Base-by-base conservation (phyloP, 495 filamentous ascomycete genomes). In the Pseudotulostoma volvatum region DNA sequence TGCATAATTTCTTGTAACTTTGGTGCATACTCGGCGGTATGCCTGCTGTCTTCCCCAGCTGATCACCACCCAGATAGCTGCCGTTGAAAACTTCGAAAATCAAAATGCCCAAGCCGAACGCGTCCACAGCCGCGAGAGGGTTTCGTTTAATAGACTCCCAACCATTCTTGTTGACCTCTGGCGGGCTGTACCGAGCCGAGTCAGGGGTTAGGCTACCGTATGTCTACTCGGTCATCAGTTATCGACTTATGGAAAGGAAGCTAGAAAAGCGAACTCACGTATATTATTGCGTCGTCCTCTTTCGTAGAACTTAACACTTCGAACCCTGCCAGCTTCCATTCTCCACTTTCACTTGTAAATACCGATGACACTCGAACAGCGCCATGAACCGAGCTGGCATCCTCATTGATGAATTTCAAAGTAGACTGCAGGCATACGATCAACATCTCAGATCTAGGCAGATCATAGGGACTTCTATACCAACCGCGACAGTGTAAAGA, bases 271-370 rank as follows among this genome's bases (percentile, higher is more conserved):
- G 23, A n/a, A 63, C 78, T 44, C 48, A 88, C 83, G 55, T 93
- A 93, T 48, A 95, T 86, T 31, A 93, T 67, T 5, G 84, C 81
- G 37, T 93, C 80, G 39, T 95, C 87, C 25, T 96, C 90, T 52
- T 93, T 94, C 59, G 94, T 79, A 15, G 82, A 93, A 59, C 88
- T 95, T 28, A 96, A 54, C 7, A 93, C 70, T 45, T 97, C 92
- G 40, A 96, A 90, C 7, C 90, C 90, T 3, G 81, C 85, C 2
- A 97, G 61, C 54, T 90, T 95, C 90, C 90, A 97, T 54, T 96
- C 90, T 19, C 90, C 90, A 57, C 90, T 94, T 54, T 96, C 87
- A 54, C 84, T 81, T 9, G 77, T 83, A 52, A 79, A 96, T 45
- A 97, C 70, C 0, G 88, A 93, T 1, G 83, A 81, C 15, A 79